Percentiles rank a stretch among this genome's conserved stretches.
These are phyloP conservation scores for Populus ilicifolia DNA, from an alignment of 345 rosid genomes.

Conservation along the genomic window DNA sequence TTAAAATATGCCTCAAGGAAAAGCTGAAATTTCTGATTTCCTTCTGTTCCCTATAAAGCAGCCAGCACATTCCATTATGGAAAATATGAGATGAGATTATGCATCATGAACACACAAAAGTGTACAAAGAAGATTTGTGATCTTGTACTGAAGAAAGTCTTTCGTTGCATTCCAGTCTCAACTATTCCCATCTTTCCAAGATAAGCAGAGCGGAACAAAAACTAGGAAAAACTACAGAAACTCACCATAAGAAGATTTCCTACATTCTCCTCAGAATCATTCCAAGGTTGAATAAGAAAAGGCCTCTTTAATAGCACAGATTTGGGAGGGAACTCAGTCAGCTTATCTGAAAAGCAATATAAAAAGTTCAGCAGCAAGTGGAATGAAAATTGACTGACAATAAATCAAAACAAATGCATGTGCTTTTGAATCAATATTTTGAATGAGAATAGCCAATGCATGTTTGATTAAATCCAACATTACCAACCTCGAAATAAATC, in stretches of 20 bases:
- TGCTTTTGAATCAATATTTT: not conserved
- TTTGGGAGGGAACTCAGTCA: conserved; percentile 59
- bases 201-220: not conserved
- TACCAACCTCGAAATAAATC: conserved; percentile 64
- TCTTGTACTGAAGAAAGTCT: not conserved
- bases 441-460: not conserved
- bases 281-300: conserved; percentile 72
- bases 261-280: conserved; percentile 68
- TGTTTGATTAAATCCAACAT: not conserved
- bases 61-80: not conserved
- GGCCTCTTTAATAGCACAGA: conserved; percentile 61
- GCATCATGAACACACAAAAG: not conserved
- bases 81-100: not conserved
- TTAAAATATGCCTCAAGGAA: not conserved
- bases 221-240: conserved; percentile 11
- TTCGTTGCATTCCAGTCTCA: not conserved
- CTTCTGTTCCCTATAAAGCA: not conserved
- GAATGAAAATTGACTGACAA: conserved; percentile 9
- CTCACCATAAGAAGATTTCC: conserved; percentile 93
- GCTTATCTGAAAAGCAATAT: conserved; percentile 47
- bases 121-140: not conserved
- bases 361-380: conserved; percentile 7
- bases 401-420: not conserved
- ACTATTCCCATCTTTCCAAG: not conserved
- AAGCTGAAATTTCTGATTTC: not conserved